phyloP scores from a whole-genome alignment of 2,329 filamentous ascomycete genomes.

The Onygenales sp. region DNA sequence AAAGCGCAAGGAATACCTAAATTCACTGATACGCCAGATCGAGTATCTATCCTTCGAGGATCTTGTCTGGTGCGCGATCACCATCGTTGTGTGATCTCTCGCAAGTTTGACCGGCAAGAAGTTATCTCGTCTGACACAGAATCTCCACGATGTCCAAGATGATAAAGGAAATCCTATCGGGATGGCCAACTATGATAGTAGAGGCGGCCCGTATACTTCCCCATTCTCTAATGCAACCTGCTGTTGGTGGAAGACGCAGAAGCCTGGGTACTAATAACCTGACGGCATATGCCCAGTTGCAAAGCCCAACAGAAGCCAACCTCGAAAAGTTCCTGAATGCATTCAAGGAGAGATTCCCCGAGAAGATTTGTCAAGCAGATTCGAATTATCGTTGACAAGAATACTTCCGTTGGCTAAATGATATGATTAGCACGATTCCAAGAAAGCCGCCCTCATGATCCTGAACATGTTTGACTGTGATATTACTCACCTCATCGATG shows the following conservation, averaged over 20 bases:
- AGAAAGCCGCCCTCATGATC: slow-evolving; percentile 26
- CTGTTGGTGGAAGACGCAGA: no score
- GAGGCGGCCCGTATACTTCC: slow-evolving; percentile 14
- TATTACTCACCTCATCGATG: slow-evolving; percentile 27
- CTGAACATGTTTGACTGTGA: slow-evolving; percentile 35
- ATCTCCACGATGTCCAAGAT: slow-evolving; percentile 9
- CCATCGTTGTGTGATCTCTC: slow-evolving; percentile 13
- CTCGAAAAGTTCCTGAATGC: no score
- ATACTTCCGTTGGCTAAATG: not conserved
- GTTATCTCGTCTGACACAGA: slow-evolving; percentile 7
- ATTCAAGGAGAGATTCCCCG: no score
- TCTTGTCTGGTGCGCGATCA: slow-evolving; percentile 11
- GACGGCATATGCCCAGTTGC: no score
- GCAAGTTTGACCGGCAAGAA: slow-evolving; percentile 10
- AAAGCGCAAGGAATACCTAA: slow-evolving; percentile 6
- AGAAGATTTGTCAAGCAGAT: no score
- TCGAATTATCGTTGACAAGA: no score
- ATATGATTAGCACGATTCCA: slow-evolving; percentile 13
- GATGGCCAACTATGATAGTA: slow-evolving; percentile 5
- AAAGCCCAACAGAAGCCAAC: no score
- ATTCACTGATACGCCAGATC: slow-evolving; percentile 8
- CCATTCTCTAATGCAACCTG: slow-evolving; percentile 12
- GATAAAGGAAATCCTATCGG: slow-evolving; percentile 11
- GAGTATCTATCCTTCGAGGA: slow-evolving; percentile 10
- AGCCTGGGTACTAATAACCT: no score